Evolutionary conservation across 768 basidiomycete genomes (phyloP).

Genomic region (Lentinula edodes): DNA sequence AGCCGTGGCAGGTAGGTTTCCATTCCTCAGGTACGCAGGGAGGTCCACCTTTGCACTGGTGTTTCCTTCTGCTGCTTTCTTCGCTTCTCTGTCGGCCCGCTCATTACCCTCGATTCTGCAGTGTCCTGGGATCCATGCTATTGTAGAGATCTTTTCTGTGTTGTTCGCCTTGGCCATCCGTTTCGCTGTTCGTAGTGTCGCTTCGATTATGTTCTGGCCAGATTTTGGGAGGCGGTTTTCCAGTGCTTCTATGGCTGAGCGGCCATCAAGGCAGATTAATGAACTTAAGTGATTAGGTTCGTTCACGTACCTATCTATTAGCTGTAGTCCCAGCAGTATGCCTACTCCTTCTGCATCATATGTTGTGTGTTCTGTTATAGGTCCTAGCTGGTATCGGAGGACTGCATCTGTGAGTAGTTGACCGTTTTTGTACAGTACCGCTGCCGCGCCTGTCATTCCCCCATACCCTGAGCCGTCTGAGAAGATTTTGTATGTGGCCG

Average conservation of each 20-base stretch:
- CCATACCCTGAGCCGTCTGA: conserved; percentile 11
- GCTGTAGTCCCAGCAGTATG: neutral
- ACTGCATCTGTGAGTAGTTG: neutral
- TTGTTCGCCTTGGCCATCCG: neutral
- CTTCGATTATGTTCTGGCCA: neutral
- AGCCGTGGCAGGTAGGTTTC: neutral
- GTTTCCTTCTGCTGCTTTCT: neutral
- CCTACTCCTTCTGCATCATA: neutral
- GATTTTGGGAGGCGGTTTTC: neutral
- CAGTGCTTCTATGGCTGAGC: neutral
- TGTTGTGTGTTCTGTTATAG: neutral
- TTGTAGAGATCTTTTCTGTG: neutral
- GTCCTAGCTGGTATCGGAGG: neutral
- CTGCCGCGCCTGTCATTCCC: conserved; percentile 2
- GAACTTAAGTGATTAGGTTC: neutral
- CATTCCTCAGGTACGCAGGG: neutral
- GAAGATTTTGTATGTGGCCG: neutral
- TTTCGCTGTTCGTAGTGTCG: neutral
- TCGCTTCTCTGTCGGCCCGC: neutral
- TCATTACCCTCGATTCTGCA: neutral
- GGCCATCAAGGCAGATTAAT: neutral
- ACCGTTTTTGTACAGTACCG: neutral
- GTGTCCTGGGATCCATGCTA: neutral
- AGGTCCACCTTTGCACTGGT: neutral
- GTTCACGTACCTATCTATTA: neutral